Conservation (phyloP, 345 rosid genomes). For the Camelina hispida region DNA sequence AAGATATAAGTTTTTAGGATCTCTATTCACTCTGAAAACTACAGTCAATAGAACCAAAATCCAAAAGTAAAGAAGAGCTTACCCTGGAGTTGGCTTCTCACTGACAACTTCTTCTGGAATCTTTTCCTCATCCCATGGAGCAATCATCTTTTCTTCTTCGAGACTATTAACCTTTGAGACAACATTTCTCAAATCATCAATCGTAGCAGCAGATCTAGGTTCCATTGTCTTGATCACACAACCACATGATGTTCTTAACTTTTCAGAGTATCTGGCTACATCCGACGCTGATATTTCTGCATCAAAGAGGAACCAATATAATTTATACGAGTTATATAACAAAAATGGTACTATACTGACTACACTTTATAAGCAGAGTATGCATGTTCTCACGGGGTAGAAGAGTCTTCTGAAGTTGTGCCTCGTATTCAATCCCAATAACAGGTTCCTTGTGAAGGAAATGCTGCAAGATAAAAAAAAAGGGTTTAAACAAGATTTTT, state of each 20-base stretch:
- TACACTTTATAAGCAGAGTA: constrained; percentile 25
- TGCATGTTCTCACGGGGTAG: constrained; percentile 74
- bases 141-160: constrained; percentile 62
- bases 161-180: constrained; percentile 59
- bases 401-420: constrained; percentile 87
- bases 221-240: constrained; percentile 88
- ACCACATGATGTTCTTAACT: constrained; percentile 69
- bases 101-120: constrained; percentile 84
- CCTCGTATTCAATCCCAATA: constrained; percentile 84
- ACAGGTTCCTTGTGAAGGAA: constrained; percentile 85
- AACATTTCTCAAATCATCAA: constrained; percentile 66
- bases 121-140: constrained; percentile 87
- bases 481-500: constrained; percentile 1
- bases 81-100: constrained; percentile 81
- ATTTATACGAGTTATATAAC: constrained; percentile 3
- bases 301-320: constrained; percentile 30
- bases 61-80: constrained; percentile 38
- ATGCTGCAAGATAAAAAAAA: constrained; percentile 54
- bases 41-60: constrained; percentile 25
- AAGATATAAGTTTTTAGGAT: neutral
- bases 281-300: constrained; percentile 79
- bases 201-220: constrained; percentile 67
- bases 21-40: constrained; percentile 5
- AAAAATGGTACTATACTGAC: constrained; percentile 15
- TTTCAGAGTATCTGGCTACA: constrained; percentile 78